Percentiles rank a stretch among this genome's conserved stretches.
Evolutionary conservation across 805 yeast genomes (phyloP).

Genomic region (Danielozyma ontarioensis): DNA sequence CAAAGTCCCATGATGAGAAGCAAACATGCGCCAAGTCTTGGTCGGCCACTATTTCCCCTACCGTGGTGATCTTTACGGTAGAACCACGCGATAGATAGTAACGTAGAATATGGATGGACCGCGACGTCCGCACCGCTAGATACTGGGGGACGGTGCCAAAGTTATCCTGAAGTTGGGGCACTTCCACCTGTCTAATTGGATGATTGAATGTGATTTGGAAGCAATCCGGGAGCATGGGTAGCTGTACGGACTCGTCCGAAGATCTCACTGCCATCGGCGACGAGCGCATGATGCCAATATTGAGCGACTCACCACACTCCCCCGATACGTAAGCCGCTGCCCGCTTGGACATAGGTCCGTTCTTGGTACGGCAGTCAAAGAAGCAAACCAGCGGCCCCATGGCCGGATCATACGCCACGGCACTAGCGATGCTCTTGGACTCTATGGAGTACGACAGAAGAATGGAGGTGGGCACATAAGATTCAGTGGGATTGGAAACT

Average conservation of each 20-base stretch:
- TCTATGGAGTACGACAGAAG: not conserved
- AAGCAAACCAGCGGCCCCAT: not conserved
- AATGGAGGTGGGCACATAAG: not conserved
- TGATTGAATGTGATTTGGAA: not conserved
- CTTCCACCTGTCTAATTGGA: not conserved
- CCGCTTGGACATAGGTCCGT: not conserved
- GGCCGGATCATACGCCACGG: not conserved
- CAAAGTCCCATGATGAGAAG: not conserved
- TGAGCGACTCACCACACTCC: not conserved
- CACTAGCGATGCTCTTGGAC: not conserved
- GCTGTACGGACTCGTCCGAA: not conserved
- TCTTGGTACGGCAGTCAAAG: not conserved
- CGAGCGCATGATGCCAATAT: not conserved
- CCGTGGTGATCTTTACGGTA: too few relatives aligned
- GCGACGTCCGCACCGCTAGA: not conserved
- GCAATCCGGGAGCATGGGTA: not conserved
- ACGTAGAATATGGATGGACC: not conserved
- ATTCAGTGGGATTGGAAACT: too few relatives aligned
- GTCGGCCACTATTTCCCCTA: too few relatives aligned
- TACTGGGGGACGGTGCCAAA: not conserved
- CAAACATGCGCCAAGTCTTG: not conserved
- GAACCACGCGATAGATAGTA: too few relatives aligned
- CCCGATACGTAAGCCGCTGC: not conserved
- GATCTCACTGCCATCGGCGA: not conserved
- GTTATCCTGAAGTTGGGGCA: not conserved